These are phyloP conservation scores for Limnanthes douglasii DNA, from an alignment of 345 rosid genomes.

Conservation along the genomic window DNA sequence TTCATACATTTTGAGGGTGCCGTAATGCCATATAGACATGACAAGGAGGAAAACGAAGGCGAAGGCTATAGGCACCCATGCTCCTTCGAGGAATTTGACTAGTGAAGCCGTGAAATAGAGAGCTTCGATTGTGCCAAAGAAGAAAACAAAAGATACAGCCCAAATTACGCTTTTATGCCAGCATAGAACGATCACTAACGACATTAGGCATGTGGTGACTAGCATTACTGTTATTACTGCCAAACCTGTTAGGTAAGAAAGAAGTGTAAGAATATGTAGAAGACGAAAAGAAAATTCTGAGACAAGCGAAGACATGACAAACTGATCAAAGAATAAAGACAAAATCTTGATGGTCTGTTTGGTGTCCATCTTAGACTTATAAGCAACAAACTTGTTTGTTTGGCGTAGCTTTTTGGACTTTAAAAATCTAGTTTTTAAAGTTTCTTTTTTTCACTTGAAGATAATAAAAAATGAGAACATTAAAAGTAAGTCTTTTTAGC, in stretches of 20 bases:
- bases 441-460: too few relatives aligned
- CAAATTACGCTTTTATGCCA: constrained; percentile 71
- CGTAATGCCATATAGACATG: constrained; percentile 94
- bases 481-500: too few relatives aligned
- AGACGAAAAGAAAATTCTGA: too few relatives aligned
- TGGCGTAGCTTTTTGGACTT: too few relatives aligned
- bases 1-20: constrained; percentile 68
- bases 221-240: constrained; percentile 98
- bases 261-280: too few relatives aligned
- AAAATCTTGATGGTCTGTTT: neutral
- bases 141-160: constrained; percentile 54
- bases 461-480: too few relatives aligned
- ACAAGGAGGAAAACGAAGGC: constrained; percentile 51
- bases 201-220: constrained; percentile 95
- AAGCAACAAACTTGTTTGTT: too few relatives aligned
- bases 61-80: constrained; percentile 96
- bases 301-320: too few relatives aligned
- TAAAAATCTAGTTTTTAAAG: too few relatives aligned
- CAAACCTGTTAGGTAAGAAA: constrained; percentile 45
- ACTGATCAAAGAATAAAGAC: neutral
- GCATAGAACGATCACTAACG: constrained; percentile 81
- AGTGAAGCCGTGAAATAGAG: constrained; percentile 93
- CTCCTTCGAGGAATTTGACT: constrained; percentile 89
- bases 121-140: constrained; percentile 79
- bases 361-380: too few relatives aligned